Evolutionary conservation across 345 rosid species (phyloP).

Genomic region (Boechera divaricarpa): DNA sequence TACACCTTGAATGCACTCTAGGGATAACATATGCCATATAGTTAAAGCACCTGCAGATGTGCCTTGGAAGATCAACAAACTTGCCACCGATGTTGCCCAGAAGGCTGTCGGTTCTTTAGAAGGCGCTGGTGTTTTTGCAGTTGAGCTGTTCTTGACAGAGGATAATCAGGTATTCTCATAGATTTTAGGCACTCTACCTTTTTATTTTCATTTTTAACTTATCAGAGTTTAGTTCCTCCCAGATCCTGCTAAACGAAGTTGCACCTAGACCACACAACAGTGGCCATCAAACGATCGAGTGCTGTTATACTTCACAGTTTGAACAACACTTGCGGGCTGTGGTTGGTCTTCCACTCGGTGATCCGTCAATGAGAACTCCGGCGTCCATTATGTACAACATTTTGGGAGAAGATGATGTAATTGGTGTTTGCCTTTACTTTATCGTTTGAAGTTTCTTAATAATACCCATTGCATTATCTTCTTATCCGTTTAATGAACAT

Average conservation of each 20-base stretch:
- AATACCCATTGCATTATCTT: neutral
- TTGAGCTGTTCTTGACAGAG: constrained; percentile 83
- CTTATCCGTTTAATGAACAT: constrained; percentile 14
- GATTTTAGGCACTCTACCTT: constrained; percentile 15
- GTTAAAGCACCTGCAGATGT: constrained; percentile 91
- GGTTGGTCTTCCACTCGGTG: constrained; percentile 94
- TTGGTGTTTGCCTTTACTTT: neutral
- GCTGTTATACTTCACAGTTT: constrained; percentile 93
- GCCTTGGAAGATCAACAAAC: constrained; percentile 80
- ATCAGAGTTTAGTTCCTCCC: constrained; percentile 37
- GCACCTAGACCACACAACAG: constrained; percentile 99
- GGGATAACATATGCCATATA: constrained; percentile 95
- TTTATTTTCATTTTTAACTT: constrained; percentile 8
- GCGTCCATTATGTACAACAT: constrained; percentile 89
- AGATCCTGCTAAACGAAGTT: constrained; percentile 94
- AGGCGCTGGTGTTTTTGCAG: constrained; percentile 97
- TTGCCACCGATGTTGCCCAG: constrained; percentile 80
- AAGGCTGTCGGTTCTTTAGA: constrained; percentile 84
- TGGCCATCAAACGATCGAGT: constrained; percentile 96
- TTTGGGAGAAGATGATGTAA: constrained; percentile 93
- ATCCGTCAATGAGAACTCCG: constrained; percentile 95
- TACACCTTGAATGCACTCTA: constrained; percentile 44
- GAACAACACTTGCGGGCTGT: constrained; percentile 95
- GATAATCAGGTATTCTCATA: constrained; percentile 71
- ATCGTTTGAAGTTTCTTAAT: constrained; percentile 9